Percentiles rank a stretch among this genome's conserved stretches.
phyloP scores from a whole-genome alignment of 345 rosid genomes.

The Acer campestre region DNA sequence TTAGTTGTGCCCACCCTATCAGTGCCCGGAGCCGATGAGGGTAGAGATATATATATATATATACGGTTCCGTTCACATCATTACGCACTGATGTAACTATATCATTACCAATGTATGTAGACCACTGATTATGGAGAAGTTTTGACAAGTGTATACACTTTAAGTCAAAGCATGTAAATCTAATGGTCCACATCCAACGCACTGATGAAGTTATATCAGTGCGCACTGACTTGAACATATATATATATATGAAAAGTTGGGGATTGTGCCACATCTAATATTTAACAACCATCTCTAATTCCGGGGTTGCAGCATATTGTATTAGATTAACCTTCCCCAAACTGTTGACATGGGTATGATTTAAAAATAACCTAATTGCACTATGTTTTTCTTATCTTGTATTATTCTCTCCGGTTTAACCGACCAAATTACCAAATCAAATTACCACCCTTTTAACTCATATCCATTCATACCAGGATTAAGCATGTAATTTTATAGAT shows the following conservation, averaged over 20 bases:
- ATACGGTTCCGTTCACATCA: too few relatives aligned
- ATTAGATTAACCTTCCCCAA: not conserved
- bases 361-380: not conserved
- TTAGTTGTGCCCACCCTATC: not conserved
- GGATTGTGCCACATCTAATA: not conserved
- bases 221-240: too few relatives aligned
- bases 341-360: not conserved
- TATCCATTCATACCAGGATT: not conserved
- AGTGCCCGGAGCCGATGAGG: not conserved
- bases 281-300: not conserved
- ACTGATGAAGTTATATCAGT: too few relatives aligned
- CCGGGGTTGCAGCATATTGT: not conserved
- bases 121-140: too few relatives aligned
- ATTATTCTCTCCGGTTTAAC: not conserved
- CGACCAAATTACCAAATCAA: not conserved
- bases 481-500: not conserved
- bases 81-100: too few relatives aligned
- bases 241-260: not conserved
- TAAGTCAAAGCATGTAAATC: too few relatives aligned
- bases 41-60: not conserved
- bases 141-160: too few relatives aligned
- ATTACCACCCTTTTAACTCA: not conserved
- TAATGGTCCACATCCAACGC: too few relatives aligned
- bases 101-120: too few relatives aligned
- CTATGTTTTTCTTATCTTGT: not conserved